Conservation (phyloP, 2,329 filamentous ascomycete species). For the Aspergillus persii region DNA sequence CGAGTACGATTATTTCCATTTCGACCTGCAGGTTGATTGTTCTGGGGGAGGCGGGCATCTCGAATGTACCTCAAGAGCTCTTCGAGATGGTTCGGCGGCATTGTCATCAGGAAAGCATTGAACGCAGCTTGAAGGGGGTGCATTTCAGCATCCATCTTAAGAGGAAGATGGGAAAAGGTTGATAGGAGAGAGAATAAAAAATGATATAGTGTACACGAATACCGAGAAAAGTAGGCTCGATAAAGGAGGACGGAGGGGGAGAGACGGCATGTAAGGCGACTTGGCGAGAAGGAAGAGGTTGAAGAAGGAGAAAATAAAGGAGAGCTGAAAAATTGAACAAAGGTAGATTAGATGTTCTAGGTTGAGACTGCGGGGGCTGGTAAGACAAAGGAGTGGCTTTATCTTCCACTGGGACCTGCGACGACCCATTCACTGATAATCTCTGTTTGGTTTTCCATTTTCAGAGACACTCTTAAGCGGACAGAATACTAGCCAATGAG, state of each 20-base stretch:
- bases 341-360: slow-evolving; percentile 2
- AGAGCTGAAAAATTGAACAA: background rate
- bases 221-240: background rate
- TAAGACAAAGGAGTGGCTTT: slow-evolving; percentile 6
- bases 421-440: slow-evolving; percentile 1
- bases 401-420: slow-evolving; percentile 1
- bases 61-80: slow-evolving; percentile 20
- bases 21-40: slow-evolving; percentile 2
- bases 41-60: slow-evolving; percentile 8
- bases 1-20: slow-evolving; percentile 4
- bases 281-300: background rate
- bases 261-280: background rate
- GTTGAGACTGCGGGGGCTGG: slow-evolving; percentile 4
- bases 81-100: slow-evolving; percentile 24
- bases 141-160: slow-evolving; percentile 16
- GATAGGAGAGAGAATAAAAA: background rate
- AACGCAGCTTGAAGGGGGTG: slow-evolving; percentile 25
- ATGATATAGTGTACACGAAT: background rate
- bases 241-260: background rate
- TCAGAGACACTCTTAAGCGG: background rate
- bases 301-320: background rate
- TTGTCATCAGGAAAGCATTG: slow-evolving; percentile 24
- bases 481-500: background rate
- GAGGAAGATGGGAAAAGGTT: background rate
- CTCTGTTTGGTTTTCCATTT: background rate